These are phyloP conservation scores for Cucumis sativus DNA, from an alignment of 306 rosid species.

Conservation along the genomic window DNA sequence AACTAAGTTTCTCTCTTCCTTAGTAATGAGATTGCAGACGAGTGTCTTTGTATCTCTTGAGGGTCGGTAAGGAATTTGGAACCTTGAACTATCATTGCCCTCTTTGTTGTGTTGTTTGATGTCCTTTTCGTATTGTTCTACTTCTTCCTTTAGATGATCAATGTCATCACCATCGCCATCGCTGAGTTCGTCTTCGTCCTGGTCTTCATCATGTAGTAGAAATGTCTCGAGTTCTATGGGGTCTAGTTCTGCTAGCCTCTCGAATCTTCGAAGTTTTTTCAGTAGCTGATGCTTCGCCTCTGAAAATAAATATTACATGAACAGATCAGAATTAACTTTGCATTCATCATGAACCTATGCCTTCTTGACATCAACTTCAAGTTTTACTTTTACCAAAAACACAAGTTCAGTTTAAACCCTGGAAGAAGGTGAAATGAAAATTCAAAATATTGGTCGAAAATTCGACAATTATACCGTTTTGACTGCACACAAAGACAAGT, in stretches of 20 bases:
- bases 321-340: neutral
- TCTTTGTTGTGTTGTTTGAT: neutral
- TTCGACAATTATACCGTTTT: neutral
- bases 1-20: constrained; percentile 30
- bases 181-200: constrained; percentile 23
- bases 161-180: constrained; percentile 10
- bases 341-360: neutral
- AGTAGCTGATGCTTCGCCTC: constrained; percentile 70
- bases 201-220: constrained; percentile 41
- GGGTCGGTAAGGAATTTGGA: constrained; percentile 9
- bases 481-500: neutral
- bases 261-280: constrained; percentile 71
- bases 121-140: constrained; percentile 10
- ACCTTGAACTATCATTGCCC: constrained; percentile 21
- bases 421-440: neutral
- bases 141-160: constrained; percentile 13
- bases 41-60: constrained; percentile 36
- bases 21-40: constrained; percentile 37
- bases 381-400: neutral
- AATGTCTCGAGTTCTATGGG: constrained; percentile 67
- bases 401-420: neutral
- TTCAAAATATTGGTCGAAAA: neutral
- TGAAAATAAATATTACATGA: constrained; percentile 18
- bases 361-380: neutral
- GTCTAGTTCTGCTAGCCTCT: constrained; percentile 72